phyloP scores from a whole-genome alignment of 371 early-diverging fungal species.

The Actinomortierella wolfii region DNA sequence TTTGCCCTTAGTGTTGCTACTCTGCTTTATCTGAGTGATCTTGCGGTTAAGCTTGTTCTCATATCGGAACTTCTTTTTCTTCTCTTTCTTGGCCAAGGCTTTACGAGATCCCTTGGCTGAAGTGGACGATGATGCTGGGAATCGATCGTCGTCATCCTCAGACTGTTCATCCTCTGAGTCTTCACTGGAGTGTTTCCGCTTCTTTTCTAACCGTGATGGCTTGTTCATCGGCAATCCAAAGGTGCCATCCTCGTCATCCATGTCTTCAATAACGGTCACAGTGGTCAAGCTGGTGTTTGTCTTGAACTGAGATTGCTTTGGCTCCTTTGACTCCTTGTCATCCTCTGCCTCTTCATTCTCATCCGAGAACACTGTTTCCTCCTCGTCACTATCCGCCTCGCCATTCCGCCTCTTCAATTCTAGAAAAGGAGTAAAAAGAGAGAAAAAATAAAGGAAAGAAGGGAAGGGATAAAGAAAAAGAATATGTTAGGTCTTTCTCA shows the following conservation, averaged over 20 bases:
- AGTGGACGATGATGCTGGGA: slow-evolving; percentile 35
- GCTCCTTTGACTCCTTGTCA: slow-evolving; percentile 44
- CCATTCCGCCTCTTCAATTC: slow-evolving; percentile 43
- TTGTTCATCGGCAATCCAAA: slow-evolving; percentile 37
- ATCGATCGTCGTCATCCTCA: slow-evolving; percentile 14
- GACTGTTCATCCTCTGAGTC: neutral
- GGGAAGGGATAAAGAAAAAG: neutral
- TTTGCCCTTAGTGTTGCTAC: slow-evolving; percentile 8
- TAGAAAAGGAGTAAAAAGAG: neutral
- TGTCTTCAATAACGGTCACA: slow-evolving; percentile 73
- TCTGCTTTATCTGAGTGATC: slow-evolving; percentile 30
- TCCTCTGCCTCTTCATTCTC: slow-evolving; percentile 44
- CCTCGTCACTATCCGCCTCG: slow-evolving; percentile 47
- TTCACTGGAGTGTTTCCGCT: slow-evolving; percentile 8
- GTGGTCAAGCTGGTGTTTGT: slow-evolving; percentile 66
- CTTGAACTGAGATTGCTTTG: slow-evolving; percentile 58
- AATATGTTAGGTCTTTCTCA: too few relatives aligned
- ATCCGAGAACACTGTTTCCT: slow-evolving; percentile 47
- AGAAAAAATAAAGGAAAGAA: neutral
- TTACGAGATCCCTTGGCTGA: slow-evolving; percentile 28
- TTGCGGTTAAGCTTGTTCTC: slow-evolving; percentile 42
- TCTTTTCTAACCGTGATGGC: slow-evolving; percentile 16
- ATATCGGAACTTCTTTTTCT: slow-evolving; percentile 44
- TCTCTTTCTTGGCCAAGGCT: slow-evolving; percentile 19
- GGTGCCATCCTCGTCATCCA: slow-evolving; percentile 56